Evolutionary conservation across 2,329 filamentous ascomycete species (phyloP), one percentile per base, ranked within the genome.

Genomic region (Talaromyces sp.): DNA sequence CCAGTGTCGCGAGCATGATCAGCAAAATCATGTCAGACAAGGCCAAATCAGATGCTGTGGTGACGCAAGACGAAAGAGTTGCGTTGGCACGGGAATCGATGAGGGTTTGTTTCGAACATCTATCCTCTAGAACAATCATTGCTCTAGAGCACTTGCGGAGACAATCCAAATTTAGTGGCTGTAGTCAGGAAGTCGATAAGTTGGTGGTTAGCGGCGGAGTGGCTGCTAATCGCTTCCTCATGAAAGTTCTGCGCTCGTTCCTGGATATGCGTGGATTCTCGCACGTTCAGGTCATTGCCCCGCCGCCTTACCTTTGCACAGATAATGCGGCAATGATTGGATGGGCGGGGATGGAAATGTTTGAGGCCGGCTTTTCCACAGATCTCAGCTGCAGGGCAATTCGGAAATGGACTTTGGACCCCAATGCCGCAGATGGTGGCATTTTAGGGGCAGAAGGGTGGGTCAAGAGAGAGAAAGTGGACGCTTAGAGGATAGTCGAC

Each of bases 261-360:
- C 78, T 97, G 46, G 83, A 88, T 66, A 83, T 81, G n/a, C 84
- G 89, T 48, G 90, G 90, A 0, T 88, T 86, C 70, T 71, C 72
- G 0, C 69, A 85, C 66, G 74, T 96, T 31, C 69, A 81, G 11
- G 75, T 97, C 7, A 77, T 88, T 33, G 90, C 89, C 61, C 93
- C 95, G n/a, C 92, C 92, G 2, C 76, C 85, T 9, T 80, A 82
- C 46, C 81, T 93, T 60, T 98, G 95, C 72, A 97, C 92, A 0
- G 95, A 99, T 71, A 98, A 99, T 75, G 95, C 95, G 12, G 91
- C 92, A 55, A 99, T 99, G 95, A 93, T 98, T 73, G 93, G 89
- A 1, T 98, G 95, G 93, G 83, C 93, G 0, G 95, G 89, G 0
- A 83, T 93, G 67, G 93, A 98, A 77, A 97, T 99, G 93, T 97